A percentile compares a stretch with the other conserved stretches of the same genome.
Evolutionary conservation across 164 flowering plant genomes (phyloP).

Genomic region (Akebia trifoliata): DNA sequence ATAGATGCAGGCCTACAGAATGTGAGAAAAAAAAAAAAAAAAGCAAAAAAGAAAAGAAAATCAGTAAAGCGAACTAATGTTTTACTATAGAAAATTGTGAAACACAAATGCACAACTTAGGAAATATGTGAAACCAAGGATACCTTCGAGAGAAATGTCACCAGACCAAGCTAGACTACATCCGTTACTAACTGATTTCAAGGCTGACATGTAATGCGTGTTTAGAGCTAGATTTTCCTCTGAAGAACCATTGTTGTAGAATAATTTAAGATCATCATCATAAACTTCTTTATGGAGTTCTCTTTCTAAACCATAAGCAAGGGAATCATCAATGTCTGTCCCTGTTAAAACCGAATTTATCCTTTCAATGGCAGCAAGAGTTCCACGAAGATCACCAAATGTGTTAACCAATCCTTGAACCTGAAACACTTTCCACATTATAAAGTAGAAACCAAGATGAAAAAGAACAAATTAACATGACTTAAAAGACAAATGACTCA

Average conservation of each 20-base stretch:
- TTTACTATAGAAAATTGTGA: neutral
- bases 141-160: constrained; percentile 91
- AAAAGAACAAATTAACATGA: neutral
- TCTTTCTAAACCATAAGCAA: constrained; percentile 81
- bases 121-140: neutral
- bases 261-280: constrained; percentile 44
- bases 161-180: constrained; percentile 65
- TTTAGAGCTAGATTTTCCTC: constrained; percentile 26
- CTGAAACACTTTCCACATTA: constrained; percentile 32
- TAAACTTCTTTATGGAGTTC: constrained; percentile 41
- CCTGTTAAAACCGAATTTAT: constrained; percentile 76
- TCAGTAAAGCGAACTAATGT: too few species aligned
- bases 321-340: constrained; percentile 78
- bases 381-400: constrained; percentile 90
- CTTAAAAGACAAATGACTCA: constrained; percentile 38
- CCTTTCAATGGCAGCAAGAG: constrained; percentile 86
- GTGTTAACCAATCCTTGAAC: constrained; percentile 98
- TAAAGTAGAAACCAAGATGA: constrained; percentile 7
- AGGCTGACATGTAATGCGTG: constrained; percentile 52
- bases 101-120: neutral
- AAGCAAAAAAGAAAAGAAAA: too few species aligned
- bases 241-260: constrained; percentile 32
- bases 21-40: too few species aligned
- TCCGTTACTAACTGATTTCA: constrained; percentile 53
- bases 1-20: too few species aligned